Conservation (phyloP, 139 green algal species). For the Chlamydomonas sphaeroides region DNA sequence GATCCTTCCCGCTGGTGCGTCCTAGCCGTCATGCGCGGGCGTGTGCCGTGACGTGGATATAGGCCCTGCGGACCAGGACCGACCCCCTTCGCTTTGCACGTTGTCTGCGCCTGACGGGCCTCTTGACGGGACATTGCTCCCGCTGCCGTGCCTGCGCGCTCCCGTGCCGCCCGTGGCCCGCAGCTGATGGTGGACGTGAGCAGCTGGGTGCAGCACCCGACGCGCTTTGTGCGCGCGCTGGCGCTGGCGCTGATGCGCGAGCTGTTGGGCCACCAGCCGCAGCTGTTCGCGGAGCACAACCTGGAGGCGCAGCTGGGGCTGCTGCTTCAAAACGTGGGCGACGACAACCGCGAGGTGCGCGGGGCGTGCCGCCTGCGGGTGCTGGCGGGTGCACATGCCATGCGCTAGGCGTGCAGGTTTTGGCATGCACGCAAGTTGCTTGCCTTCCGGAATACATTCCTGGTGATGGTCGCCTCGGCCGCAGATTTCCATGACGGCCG, state of each 20-base stretch:
- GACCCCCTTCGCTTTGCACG: no score
- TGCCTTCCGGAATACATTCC: no score
- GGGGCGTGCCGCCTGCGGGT: neutral
- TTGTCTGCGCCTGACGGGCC: no score
- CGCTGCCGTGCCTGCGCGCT: no score
- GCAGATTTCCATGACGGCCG: slow-evolving; percentile 20
- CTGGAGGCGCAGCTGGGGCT: slow-evolving; percentile 14
- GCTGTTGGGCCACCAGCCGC: slow-evolving; percentile 13
- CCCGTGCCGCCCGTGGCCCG: no score
- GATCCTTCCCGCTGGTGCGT: slow-evolving; percentile 32
- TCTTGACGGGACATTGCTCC: no score
- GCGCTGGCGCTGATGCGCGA: slow-evolving; percentile 3
- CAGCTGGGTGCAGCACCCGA: neutral
- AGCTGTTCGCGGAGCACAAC: slow-evolving; percentile 35
- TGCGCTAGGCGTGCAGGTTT: no score
- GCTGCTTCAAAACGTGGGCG: slow-evolving; percentile 10
- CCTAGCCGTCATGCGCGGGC: neutral
- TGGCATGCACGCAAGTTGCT: no score
- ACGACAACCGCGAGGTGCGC: slow-evolving; percentile 1
- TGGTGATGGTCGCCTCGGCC: no score
- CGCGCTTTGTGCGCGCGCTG: neutral
- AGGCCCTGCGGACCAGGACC: no score
- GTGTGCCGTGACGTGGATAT: no score
- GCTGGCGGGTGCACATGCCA: no score
- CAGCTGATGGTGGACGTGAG: slow-evolving; percentile 37